A percentile compares a stretch with the other conserved stretches of the same genome.
These are phyloP conservation scores for Pyrenochaeta sp. DNA, from an alignment of 2,329 filamentous ascomycete genomes.

Conservation along the genomic window DNA sequence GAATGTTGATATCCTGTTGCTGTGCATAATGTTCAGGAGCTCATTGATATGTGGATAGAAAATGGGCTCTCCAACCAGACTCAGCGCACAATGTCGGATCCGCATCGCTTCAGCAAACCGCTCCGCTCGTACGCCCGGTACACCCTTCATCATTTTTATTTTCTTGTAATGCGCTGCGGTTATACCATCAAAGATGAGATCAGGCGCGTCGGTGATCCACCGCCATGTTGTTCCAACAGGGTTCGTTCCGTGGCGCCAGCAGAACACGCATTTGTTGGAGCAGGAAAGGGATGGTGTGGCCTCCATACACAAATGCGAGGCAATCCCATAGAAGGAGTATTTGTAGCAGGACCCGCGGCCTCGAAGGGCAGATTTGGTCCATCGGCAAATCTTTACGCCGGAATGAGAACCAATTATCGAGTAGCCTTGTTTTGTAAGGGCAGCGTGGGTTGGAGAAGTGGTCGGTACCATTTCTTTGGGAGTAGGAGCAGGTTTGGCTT, in stretches of 20 bases:
- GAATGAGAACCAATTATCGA: conserved; percentile 94
- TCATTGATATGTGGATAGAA: conserved; percentile 99
- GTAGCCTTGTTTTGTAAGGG: conserved; percentile 96
- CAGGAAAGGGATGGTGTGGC: conserved; percentile 94
- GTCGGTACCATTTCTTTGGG: conserved; percentile 94
- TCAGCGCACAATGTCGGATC: conserved; percentile 91
- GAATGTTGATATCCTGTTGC: conserved; percentile 89
- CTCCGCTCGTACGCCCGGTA: conserved; percentile 90
- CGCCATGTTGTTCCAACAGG: conserved; percentile 96
- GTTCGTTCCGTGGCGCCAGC: conserved; percentile 97
- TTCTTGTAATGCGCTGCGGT: conserved; percentile 95
- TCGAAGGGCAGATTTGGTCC: conserved; percentile 96
- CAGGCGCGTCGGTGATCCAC: conserved; percentile 91
- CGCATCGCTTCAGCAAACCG: conserved; percentile 91
- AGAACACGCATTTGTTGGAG: conserved; percentile 98
- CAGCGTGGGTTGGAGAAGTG: conserved; percentile 84
- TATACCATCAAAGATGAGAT: conserved; percentile 88
- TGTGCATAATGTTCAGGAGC: conserved; percentile 83
- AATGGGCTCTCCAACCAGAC: conserved; percentile 95
- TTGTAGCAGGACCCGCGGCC: conserved; percentile 98
- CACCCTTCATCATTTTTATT: conserved; percentile 95
- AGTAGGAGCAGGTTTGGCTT: conserved; percentile 58
- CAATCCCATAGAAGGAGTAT: conserved; percentile 95
- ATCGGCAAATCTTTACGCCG: conserved; percentile 96
- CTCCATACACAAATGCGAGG: conserved; percentile 98